Evolutionary conservation across 1,139 yeast genomes (phyloP).

Genomic region (Lodderomyces jiufengensis): DNA sequence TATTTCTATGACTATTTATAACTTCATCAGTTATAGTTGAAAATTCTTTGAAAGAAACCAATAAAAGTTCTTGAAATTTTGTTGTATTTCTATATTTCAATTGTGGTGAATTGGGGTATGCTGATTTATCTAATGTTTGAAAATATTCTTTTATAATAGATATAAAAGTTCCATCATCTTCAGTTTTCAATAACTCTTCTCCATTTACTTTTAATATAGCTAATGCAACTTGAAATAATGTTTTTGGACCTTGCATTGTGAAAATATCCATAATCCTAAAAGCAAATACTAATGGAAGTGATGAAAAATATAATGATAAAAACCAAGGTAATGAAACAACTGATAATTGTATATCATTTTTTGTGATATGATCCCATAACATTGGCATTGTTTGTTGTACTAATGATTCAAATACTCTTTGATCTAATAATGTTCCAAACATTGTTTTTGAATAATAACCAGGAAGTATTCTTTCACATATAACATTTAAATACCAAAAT

Average conservation of each 20-base stretch:
- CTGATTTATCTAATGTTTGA: conserved; percentile 70
- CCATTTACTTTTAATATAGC: conserved; percentile 87
- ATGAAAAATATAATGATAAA: conserved; percentile 78
- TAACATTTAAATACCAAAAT: conserved; percentile 82
- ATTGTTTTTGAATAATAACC: conserved; percentile 96
- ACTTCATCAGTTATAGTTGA: conserved; percentile 71
- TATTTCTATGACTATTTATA: conserved; percentile 65
- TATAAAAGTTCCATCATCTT: conserved; percentile 91
- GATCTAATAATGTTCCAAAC: conserved; percentile 96
- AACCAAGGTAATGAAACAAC: conserved; percentile 98
- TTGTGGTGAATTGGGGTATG: conserved; percentile 70
- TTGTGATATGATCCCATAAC: conserved; percentile 76
- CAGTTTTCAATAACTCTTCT: conserved; percentile 71
- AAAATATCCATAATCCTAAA: conserved; percentile 89
- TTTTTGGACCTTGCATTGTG: conserved; percentile 85
- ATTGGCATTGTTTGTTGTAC: conserved; percentile 89
- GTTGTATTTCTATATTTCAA: conserved; percentile 66
- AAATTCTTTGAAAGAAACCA: conserved; percentile 90
- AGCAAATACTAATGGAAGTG: conserved; percentile 94
- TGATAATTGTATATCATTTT: conserved; percentile 85
- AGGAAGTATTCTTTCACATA: conserved; percentile 85
- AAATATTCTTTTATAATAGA: conserved; percentile 82
- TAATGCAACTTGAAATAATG: conserved; percentile 88
- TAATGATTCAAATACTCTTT: conserved; percentile 85
- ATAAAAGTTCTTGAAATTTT: conserved; percentile 84